Percentiles rank a stretch among this genome's conserved stretches.
phyloP scores from a whole-genome alignment of 495 filamentous ascomycete species.

The Hyaloscypha variabilis region DNA sequence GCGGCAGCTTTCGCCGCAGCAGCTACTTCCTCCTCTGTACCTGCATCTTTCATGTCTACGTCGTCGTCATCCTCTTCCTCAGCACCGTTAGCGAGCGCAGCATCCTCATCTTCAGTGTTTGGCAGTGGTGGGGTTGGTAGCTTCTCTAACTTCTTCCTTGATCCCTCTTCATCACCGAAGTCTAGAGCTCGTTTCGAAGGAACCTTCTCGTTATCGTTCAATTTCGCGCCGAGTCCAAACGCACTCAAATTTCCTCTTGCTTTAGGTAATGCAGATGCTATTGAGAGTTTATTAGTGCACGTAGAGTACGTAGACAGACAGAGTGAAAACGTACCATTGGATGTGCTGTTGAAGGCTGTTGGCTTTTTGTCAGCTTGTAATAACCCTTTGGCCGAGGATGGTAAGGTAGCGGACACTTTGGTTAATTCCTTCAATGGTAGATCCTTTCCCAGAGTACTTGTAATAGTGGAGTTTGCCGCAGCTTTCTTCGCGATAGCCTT shows the following conservation, averaged over 20 bases:
- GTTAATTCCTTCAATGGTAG: conserved; percentile 60
- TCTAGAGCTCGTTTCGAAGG: conserved; percentile 73
- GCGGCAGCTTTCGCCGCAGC: conserved; percentile 82
- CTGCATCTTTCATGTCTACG: conserved; percentile 72
- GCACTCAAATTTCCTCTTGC: conserved; percentile 75
- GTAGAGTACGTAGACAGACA: conserved; percentile 9
- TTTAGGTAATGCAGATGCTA: conserved; percentile 57
- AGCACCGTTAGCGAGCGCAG: conserved; percentile 59
- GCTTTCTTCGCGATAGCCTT: conserved; percentile 82
- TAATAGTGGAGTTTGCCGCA: conserved; percentile 43
- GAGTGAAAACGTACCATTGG: conserved; percentile 43
- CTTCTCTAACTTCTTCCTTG: conserved; percentile 83
- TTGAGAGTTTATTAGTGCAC: conserved; percentile 38
- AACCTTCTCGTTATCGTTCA: conserved; percentile 64
- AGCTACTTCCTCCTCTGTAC: conserved; percentile 83
- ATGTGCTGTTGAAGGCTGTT: conserved; percentile 47
- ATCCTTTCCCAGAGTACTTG: conserved; percentile 61
- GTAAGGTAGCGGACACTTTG: conserved; percentile 51
- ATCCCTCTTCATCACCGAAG: conserved; percentile 86
- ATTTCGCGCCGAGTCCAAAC: conserved; percentile 77
- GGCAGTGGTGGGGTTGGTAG: conserved; percentile 75
- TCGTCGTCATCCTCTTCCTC: conserved; percentile 74
- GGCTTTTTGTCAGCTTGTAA: conserved; percentile 55
- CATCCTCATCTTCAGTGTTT: conserved; percentile 58
- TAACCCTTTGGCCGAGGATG: conserved; percentile 46